phyloP scores from a whole-genome alignment of 1,284 basidiomycete species.

The Spongispora temasekensis region DNA sequence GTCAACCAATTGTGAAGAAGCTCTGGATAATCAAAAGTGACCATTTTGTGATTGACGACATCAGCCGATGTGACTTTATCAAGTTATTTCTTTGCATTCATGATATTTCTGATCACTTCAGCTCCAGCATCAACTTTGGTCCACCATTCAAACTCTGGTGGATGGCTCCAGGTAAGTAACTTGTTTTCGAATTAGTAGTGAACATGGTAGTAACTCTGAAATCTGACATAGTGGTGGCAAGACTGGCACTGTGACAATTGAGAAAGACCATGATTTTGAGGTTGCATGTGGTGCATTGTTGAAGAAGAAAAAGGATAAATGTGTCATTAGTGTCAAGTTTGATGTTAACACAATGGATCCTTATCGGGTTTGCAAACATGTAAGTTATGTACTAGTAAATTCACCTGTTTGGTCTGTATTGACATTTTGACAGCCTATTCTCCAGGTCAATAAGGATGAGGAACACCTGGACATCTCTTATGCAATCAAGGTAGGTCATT shows the following conservation, averaged over 20 bases:
- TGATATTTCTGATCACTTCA: not conserved
- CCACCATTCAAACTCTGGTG: not conserved
- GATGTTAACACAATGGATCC: not conserved
- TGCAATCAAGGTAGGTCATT: not conserved
- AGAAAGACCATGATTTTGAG: not conserved
- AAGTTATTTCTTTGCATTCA: not conserved
- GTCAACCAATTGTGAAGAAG: not conserved
- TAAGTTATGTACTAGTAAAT: not conserved
- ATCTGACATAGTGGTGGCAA: not conserved
- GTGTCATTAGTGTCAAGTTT: not conserved
- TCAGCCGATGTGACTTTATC: not conserved
- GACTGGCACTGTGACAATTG: too few relatives aligned
- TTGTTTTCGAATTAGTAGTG: too few relatives aligned
- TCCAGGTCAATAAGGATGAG: not conserved
- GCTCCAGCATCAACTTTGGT: not conserved
- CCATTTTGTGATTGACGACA: not conserved
- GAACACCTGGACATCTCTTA: not conserved
- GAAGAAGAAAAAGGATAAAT: not conserved
- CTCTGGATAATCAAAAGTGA: not conserved
- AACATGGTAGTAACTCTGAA: too few relatives aligned
- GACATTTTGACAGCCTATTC: not conserved
- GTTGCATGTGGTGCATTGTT: not conserved
- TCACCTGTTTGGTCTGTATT: too few relatives aligned
- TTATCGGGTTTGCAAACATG: not conserved
- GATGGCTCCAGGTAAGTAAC: not conserved